A percentile compares a stretch with the other conserved stretches of the same genome.
phyloP scores from a whole-genome alignment of 179 eudicot genomes.

The Silene coronaria region DNA sequence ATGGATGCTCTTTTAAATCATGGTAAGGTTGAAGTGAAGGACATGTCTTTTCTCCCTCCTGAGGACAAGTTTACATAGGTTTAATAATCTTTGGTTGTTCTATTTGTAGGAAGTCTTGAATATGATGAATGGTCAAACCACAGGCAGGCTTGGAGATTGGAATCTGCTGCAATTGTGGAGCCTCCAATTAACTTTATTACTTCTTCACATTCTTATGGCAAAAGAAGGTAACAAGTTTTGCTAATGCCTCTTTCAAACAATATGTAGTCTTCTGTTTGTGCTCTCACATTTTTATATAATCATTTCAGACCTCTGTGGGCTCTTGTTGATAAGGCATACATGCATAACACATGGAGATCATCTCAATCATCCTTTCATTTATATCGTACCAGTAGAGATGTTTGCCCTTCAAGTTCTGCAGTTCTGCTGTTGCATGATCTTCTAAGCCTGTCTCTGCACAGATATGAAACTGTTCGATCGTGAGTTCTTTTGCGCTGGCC shows the following conservation, averaged over 20 bases:
- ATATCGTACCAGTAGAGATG: constrained; percentile 57
- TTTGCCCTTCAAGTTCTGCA: constrained; percentile 64
- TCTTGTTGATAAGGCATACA: constrained; percentile 83
- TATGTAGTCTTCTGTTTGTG: background rate
- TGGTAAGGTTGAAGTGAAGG: constrained; percentile 42
- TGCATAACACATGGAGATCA: constrained; percentile 95
- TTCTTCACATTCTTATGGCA: constrained; percentile 67
- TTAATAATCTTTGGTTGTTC: background rate
- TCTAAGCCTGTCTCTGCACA: constrained; percentile 69
- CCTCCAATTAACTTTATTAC: constrained; percentile 78
- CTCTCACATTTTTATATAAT: background rate
- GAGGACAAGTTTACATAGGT: background rate
- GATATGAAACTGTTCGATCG: constrained; percentile 92
- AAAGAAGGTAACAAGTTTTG: constrained; percentile 49
- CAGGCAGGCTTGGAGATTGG: constrained; percentile 93
- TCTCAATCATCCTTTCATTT: constrained; percentile 93
- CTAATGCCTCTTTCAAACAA: constrained; percentile 7
- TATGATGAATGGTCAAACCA: constrained; percentile 95
- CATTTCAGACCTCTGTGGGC: constrained; percentile 85
- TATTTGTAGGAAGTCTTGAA: constrained; percentile 66
- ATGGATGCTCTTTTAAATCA: constrained; percentile 85
- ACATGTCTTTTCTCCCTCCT: background rate
- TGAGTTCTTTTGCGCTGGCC: constrained; percentile 36
- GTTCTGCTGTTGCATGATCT: constrained; percentile 75
- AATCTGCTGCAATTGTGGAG: constrained; percentile 89